Evolutionary conservation across 768 basidiomycete genomes (phyloP), one percentile per base, ranked within the genome.

Genomic region (Pulveroboletus frians): DNA sequence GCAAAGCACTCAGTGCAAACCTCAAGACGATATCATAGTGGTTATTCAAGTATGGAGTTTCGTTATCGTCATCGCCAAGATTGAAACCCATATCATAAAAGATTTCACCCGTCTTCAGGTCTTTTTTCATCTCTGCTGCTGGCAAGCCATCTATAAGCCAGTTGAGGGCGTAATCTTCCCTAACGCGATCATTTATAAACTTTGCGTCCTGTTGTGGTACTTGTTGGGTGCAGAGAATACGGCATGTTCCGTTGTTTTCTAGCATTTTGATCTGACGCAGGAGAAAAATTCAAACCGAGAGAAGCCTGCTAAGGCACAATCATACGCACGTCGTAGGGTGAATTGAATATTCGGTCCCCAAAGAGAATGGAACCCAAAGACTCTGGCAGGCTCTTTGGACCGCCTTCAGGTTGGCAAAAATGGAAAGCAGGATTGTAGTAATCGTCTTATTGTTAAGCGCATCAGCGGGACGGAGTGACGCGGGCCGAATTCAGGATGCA

Each of bases 61-160:
- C 79, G 39, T 70, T 79, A 45, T 88, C 83, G 56, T 90, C 75
- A 57, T 75, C 69, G 4, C 91, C 92, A n/a, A 98, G 74, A 60
- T 92, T 92, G 73, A 97, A 97, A 1, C 94, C 88, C 72, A 91
- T 86, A 70, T 95, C 93, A 60, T 86, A 92, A 70, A 95, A 97
- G 13, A 85, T 62, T 34, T 95, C 91, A n/a, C 81, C 79, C 3
- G 81, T 90, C 57, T 85, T 79, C 39, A 72, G 60, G 64, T 96
- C 92, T 31, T 75, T 70, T 69, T 91, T 94, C 86, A 92, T 89
- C 70, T 96, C 92, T 14, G 91, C 90, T 6, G 88, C 90, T 3
- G 94, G 95, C 26, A 98, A 76, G 11, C 94, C 94, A 59, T 98
- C 95, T 35, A 97, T 73, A 29, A 97, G 83, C 87, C 93, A 95